phyloP scores from a whole-genome alignment of 192 early-diverging fungal genomes.

The Polychytrium aggregatum region DNA sequence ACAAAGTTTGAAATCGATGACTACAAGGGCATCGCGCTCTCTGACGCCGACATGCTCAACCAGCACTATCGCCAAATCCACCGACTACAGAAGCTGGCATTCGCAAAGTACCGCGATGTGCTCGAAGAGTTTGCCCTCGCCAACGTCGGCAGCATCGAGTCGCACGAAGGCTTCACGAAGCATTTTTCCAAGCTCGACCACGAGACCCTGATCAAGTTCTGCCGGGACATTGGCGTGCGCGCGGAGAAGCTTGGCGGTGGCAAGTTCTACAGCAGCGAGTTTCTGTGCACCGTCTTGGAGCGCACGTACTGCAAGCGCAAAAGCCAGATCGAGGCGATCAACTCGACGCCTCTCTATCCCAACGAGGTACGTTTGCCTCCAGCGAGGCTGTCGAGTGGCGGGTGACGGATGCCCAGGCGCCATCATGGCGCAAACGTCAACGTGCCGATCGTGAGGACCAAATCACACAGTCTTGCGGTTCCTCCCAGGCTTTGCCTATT shows the following conservation, averaged over 20 bases:
- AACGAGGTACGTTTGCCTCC: conserved; percentile 54
- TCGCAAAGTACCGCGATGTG: conserved; percentile 48
- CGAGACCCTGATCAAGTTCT: conserved; percentile 43
- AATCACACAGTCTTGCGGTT: background rate
- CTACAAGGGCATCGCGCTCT: conserved; percentile 64
- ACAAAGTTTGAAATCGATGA: conserved; percentile 72
- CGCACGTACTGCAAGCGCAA: conserved; percentile 43
- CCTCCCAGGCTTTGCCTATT: too few relatives aligned
- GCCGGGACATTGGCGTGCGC: conserved; percentile 51
- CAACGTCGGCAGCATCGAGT: conserved; percentile 56
- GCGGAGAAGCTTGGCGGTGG: conserved; percentile 22
- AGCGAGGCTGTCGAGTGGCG: too few relatives aligned
- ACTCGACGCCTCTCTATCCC: conserved; percentile 62
- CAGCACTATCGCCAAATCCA: conserved; percentile 49
- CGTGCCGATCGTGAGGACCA: too few relatives aligned
- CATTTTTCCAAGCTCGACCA: conserved; percentile 40
- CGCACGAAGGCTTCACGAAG: conserved; percentile 24
- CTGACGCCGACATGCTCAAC: conserved; percentile 49
- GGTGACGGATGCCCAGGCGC: too few relatives aligned
- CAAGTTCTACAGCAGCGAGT: conserved; percentile 13
- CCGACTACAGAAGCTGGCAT: conserved; percentile 67
- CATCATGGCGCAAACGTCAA: too few relatives aligned
- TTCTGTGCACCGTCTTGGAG: conserved; percentile 47
- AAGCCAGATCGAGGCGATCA: conserved; percentile 62
- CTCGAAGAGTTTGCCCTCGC: conserved; percentile 66